phyloP scores from a whole-genome alignment of 1,139 yeast genomes.

The Taphrina pruni region DNA sequence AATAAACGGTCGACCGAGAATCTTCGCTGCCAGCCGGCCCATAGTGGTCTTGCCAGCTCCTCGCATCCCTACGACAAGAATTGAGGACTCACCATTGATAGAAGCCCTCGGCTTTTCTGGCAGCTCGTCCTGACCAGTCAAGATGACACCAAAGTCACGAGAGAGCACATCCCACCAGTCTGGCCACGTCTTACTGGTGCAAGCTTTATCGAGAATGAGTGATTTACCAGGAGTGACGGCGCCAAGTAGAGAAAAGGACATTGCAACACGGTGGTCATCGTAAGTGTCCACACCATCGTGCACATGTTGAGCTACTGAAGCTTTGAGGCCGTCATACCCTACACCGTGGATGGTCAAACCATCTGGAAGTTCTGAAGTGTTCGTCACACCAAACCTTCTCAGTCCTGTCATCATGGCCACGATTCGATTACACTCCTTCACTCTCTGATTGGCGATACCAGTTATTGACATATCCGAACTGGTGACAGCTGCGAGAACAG shows the following conservation, averaged over 20 bases:
- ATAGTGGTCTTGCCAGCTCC: conserved; percentile 95
- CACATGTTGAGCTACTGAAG: conserved; percentile 50
- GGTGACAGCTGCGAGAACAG: conserved; percentile 94
- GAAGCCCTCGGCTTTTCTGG: conserved; percentile 42
- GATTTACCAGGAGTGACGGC: conserved; percentile 62
- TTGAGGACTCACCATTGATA: conserved; percentile 53
- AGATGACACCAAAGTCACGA: conserved; percentile 64
- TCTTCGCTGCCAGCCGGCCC: conserved; percentile 77
- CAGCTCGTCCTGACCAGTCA: conserved; percentile 64
- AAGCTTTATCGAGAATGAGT: conserved; percentile 79
- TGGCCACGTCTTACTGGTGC: conserved; percentile 99
- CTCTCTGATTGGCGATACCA: conserved; percentile 98
- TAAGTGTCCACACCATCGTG: conserved; percentile 70
- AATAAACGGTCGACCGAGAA: conserved; percentile 71
- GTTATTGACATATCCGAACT: conserved; percentile 60
- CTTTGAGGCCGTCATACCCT: conserved; percentile 50
- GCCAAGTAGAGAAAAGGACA: conserved; percentile 91
- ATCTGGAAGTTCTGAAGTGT: conserved; percentile 78
- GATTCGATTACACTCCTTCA: conserved; percentile 94
- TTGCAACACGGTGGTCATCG: conserved; percentile 98
- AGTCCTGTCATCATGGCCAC: conserved; percentile 91
- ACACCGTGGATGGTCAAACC: conserved; percentile 85
- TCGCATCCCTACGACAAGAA: conserved; percentile 93
- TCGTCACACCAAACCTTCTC: conserved; percentile 85
- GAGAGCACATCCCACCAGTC: conserved; percentile 98